Evolutionary conservation across 2,329 filamentous ascomycete genomes (phyloP).

Genomic region (Hymenoscyphus fructigenus): DNA sequence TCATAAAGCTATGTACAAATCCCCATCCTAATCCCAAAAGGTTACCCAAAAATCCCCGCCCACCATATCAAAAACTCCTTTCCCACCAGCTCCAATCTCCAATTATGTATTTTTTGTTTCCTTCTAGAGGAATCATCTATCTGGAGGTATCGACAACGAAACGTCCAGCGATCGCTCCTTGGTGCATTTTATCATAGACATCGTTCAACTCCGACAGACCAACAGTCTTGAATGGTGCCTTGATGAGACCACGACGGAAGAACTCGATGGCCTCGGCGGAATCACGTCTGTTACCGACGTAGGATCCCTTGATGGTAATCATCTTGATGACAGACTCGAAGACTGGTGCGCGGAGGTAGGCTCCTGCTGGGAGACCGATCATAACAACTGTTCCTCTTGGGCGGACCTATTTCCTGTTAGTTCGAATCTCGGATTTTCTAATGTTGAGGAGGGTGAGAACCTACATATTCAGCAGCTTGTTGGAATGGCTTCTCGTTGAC

Average conservation of each 20-base stretch:
- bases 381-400: slow-evolving; percentile 80
- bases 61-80: neutral
- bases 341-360: slow-evolving; percentile 78
- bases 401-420: slow-evolving; percentile 68
- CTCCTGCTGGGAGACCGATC: slow-evolving; percentile 82
- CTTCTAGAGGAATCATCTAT: slow-evolving; percentile 39
- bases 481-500: slow-evolving; percentile 92
- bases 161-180: slow-evolving; percentile 71
- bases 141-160: slow-evolving; percentile 75
- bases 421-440: slow-evolving; percentile 9
- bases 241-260: slow-evolving; percentile 75
- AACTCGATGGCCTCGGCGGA: slow-evolving; percentile 89
- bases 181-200: slow-evolving; percentile 75
- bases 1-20: too few relatives aligned
- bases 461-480: slow-evolving; percentile 65
- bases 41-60: too few relatives aligned
- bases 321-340: slow-evolving; percentile 88
- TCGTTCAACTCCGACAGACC: slow-evolving; percentile 76
- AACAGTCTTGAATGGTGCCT: slow-evolving; percentile 81
- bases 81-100: neutral
- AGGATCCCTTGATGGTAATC: slow-evolving; percentile 89
- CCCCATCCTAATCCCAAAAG: too few relatives aligned
- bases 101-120: neutral
- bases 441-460: slow-evolving; percentile 34
- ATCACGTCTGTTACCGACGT: slow-evolving; percentile 91